A percentile compares a stretch with the other conserved stretches of the same genome.
phyloP scores from a whole-genome alignment of 108 stramenopile genomes.

The Fragilariopsis cylindrus region DNA sequence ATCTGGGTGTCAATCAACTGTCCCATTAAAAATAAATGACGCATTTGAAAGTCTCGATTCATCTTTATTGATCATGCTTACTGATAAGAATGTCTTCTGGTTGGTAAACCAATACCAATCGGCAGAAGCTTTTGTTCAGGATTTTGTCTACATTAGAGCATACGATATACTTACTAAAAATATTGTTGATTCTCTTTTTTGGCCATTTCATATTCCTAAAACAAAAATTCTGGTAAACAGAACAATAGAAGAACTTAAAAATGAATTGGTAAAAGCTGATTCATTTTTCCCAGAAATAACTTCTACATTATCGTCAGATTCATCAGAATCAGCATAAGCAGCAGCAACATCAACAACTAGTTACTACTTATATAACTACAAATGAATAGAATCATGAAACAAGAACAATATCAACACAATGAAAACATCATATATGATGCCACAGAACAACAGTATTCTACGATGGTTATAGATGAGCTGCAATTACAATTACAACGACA shows the following conservation, averaged over 20 bases:
- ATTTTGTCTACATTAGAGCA: not conserved
- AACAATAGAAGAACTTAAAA: not conserved
- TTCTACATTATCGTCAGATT: too few species aligned
- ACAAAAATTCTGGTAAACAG: not conserved
- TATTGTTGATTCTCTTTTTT: not conserved
- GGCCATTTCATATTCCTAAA: not conserved
- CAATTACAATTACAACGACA: too few species aligned
- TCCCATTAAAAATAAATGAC: not conserved
- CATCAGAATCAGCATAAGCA: too few species aligned
- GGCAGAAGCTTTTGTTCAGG: not conserved
- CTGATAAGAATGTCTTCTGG: not conserved
- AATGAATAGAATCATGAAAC: too few species aligned
- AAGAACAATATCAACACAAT: too few species aligned
- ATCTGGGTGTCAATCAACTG: not conserved
- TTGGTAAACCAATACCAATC: not conserved
- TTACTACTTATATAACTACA: too few species aligned
- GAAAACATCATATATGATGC: too few species aligned
- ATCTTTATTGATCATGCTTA: not conserved
- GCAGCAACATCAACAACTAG: too few species aligned
- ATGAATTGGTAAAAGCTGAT: too few species aligned
- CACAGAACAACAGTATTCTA: too few species aligned
- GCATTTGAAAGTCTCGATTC: not conserved
- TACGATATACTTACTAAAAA: constrained; percentile 3
- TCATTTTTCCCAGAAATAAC: too few species aligned
- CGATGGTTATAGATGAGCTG: too few species aligned